These are phyloP conservation scores for Aspergillus amoenus DNA, from an alignment of 2,329 filamentous ascomycete genomes.

Conservation along the genomic window DNA sequence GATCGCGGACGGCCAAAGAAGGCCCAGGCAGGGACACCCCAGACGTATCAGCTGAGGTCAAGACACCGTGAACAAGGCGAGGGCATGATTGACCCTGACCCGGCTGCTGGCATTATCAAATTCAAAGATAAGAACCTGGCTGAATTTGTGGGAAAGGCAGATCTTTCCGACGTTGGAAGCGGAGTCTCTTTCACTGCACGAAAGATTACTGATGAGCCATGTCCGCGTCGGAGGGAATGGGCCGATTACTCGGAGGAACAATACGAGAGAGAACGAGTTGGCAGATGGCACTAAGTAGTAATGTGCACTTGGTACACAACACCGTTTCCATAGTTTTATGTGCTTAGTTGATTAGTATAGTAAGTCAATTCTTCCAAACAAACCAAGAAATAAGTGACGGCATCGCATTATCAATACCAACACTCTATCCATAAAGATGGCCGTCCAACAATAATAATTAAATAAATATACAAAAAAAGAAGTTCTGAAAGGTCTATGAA, in stretches of 20 bases:
- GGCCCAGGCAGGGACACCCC: background rate
- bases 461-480: conserved; percentile 1
- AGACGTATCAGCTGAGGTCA: conserved; percentile 1
- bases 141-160: conserved; percentile 6
- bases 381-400: too few relatives aligned
- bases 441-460: background rate
- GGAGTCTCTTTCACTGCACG: conserved; percentile 1
- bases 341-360: too few relatives aligned
- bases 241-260: conserved; percentile 12
- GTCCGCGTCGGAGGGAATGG: conserved; percentile 7
- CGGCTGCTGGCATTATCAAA: conserved; percentile 12
- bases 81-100: conserved; percentile 1
- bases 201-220: conserved; percentile 12
- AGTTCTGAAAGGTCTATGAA: background rate
- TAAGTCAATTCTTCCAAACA: too few relatives aligned
- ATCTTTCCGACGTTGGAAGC: background rate
- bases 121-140: conserved; percentile 13
- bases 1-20: background rate
- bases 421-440: background rate
- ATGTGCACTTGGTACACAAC: too few relatives aligned
- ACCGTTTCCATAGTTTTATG: too few relatives aligned
- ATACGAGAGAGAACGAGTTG: conserved; percentile 9
- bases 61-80: conserved; percentile 12
- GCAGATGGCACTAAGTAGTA: conserved; percentile 4
- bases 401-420: too few relatives aligned